Conservation (phyloP, 2,329 filamentous ascomycete genomes). For the Drechmeria coniospora region DNA sequence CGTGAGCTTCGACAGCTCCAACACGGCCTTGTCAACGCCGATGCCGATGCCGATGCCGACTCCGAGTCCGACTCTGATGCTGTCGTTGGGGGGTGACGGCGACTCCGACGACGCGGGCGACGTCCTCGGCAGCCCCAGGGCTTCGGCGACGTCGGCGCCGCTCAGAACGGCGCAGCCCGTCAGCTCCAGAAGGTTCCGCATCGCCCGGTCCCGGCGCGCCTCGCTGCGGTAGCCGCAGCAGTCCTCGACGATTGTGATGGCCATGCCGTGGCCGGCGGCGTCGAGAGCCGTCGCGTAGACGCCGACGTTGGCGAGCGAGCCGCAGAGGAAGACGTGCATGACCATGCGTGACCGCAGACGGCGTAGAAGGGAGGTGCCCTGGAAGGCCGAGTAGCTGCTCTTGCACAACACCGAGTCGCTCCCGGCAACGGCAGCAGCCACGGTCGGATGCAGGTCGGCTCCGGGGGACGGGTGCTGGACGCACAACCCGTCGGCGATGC, state of each 20-base stretch:
- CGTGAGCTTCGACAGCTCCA: no score
- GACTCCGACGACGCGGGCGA: slow-evolving; percentile 2
- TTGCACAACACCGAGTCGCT: slow-evolving; percentile 45
- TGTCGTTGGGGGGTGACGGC: slow-evolving; percentile 1
- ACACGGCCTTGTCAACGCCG: no score
- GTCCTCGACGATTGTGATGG: slow-evolving; percentile 77
- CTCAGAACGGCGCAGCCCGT: slow-evolving; percentile 56
- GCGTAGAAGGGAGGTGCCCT: slow-evolving; percentile 55
- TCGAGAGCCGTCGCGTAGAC: slow-evolving; percentile 86
- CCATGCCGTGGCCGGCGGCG: slow-evolving; percentile 72
- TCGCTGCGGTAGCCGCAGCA: slow-evolving; percentile 70
- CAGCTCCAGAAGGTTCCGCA: slow-evolving; percentile 55
- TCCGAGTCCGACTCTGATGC: neutral
- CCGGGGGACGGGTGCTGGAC: slow-evolving; percentile 30
- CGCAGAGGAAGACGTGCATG: slow-evolving; percentile 80
- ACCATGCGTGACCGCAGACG: slow-evolving; percentile 73
- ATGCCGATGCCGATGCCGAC: no score
- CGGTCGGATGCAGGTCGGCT: slow-evolving; percentile 25
- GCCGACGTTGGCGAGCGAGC: slow-evolving; percentile 72
- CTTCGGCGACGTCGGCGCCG: slow-evolving; percentile 39
- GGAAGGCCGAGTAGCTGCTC: slow-evolving; percentile 77
- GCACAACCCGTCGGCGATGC: slow-evolving; percentile 23
- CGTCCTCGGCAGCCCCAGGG: slow-evolving; percentile 7
- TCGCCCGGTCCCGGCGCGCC: slow-evolving; percentile 51
- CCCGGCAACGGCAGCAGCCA: slow-evolving; percentile 28